Conservation (phyloP, 192 early-diverging fungal species). For the Thoreauomyces humboldtii region DNA sequence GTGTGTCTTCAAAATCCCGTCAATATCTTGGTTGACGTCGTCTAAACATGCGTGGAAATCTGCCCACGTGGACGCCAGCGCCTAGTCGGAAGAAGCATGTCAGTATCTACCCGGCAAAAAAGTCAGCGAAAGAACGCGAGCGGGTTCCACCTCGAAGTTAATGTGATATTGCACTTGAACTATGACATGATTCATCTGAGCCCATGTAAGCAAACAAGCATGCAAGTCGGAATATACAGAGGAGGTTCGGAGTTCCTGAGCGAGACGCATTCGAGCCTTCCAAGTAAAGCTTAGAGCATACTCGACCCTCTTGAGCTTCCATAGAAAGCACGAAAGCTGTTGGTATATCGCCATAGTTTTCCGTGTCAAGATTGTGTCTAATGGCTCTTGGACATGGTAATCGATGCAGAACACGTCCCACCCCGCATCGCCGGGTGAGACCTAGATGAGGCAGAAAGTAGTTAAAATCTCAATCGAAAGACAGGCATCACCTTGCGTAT, state of each 20-base stretch:
- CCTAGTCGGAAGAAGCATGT: slow-evolving; percentile 32
- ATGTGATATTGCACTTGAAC: slow-evolving; percentile 93
- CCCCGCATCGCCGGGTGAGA: slow-evolving; percentile 63
- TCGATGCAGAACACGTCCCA: slow-evolving; percentile 94
- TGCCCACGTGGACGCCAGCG: slow-evolving; percentile 87
- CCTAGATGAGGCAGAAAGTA: slow-evolving; percentile 20
- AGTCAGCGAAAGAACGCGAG: background rate
- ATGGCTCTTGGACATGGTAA: slow-evolving; percentile 78
- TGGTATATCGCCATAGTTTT: slow-evolving; percentile 76
- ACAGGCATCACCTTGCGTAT: too few species aligned
- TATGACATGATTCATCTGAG: slow-evolving; percentile 92
- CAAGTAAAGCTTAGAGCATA: slow-evolving; percentile 70
- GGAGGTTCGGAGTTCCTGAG: slow-evolving; percentile 2
- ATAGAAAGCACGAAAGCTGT: slow-evolving; percentile 83
- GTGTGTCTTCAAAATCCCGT: slow-evolving; percentile 78
- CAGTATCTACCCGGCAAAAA: background rate
- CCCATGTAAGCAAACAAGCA: slow-evolving; percentile 62
- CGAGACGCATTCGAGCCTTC: slow-evolving; percentile 68
- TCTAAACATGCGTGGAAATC: slow-evolving; percentile 60
- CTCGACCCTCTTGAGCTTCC: slow-evolving; percentile 86
- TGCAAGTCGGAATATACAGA: slow-evolving; percentile 57
- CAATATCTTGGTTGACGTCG: slow-evolving; percentile 68
- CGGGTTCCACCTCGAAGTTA: slow-evolving; percentile 73
- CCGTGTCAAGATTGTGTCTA: slow-evolving; percentile 79
- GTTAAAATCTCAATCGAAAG: background rate